phyloP scores from a whole-genome alignment of 495 filamentous ascomycete genomes.

The Xylaria flabelliformis region DNA sequence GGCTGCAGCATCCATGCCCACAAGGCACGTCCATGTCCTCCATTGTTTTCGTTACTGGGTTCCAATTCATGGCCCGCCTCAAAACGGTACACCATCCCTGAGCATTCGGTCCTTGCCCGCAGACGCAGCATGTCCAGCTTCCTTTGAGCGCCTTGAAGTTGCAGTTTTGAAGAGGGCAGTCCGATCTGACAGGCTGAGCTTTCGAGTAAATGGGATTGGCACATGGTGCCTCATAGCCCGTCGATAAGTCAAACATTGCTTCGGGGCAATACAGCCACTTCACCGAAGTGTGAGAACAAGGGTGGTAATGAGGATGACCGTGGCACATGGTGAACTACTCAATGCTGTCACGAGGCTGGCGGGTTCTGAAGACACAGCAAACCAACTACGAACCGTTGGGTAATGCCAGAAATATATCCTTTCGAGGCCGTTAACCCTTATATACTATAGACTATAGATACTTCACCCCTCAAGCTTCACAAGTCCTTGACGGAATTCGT shows the following conservation, averaged over 20 bases:
- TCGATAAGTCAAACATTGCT: conserved; percentile 49
- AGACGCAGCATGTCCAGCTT: conserved; percentile 52
- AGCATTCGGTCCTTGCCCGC: conserved; percentile 46
- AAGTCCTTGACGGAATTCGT: neutral
- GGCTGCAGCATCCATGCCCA: conserved; percentile 51
- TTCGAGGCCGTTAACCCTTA: conserved; percentile 5
- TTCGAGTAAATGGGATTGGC: conserved; percentile 47
- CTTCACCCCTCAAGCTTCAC: neutral
- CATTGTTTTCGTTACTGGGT: conserved; percentile 41
- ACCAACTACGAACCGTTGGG: neutral
- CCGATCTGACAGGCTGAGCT: conserved; percentile 44
- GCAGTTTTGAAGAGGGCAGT: conserved; percentile 50
- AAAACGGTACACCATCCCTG: conserved; percentile 49
- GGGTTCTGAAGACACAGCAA: neutral
- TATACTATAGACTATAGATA: conserved; percentile 2
- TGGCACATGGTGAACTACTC: conserved; percentile 45
- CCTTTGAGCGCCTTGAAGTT: conserved; percentile 47
- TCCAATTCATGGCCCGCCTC: conserved; percentile 42
- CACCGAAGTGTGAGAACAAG: conserved; percentile 51
- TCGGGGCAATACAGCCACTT: conserved; percentile 53
- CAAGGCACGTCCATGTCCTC: conserved; percentile 48
- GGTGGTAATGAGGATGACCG: conserved; percentile 51
- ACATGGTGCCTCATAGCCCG: conserved; percentile 51
- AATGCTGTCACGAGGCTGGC: neutral
- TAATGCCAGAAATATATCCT: neutral